Evolutionary conservation across 495 filamentous ascomycete genomes (phyloP).

Genomic region (Echria macrotheca): DNA sequence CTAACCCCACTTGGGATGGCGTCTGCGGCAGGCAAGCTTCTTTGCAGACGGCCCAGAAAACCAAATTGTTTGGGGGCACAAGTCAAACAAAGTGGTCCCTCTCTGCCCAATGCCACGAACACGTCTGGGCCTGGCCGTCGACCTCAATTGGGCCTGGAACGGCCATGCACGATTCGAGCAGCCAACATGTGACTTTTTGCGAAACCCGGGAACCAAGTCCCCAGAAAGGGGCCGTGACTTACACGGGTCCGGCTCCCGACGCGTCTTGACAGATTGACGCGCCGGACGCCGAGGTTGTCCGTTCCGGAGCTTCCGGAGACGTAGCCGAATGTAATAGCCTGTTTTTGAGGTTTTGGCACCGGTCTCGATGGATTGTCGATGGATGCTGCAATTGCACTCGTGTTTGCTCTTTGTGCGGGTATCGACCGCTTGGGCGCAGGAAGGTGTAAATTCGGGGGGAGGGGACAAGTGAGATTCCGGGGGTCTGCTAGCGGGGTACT

Average conservation of each 20-base stretch:
- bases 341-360: no score
- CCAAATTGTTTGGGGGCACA: constrained; percentile 14
- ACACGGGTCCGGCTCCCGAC: neutral
- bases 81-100: constrained; percentile 7
- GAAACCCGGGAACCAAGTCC: neutral
- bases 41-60: no score
- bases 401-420: neutral
- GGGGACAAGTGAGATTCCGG: constrained; percentile 9
- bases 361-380: neutral
- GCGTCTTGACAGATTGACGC: constrained; percentile 5
- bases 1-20: neutral
- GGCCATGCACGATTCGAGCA: neutral
- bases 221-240: neutral
- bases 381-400: neutral
- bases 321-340: no score
- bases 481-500: constrained; percentile 25
- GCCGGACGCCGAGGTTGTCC: no score
- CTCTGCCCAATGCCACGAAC: constrained; percentile 3
- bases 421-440: neutral
- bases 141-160: constrained; percentile 8
- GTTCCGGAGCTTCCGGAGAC: no score
- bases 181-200: neutral
- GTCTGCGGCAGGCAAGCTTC: no score
- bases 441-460: constrained; percentile 5
- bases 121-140: neutral